Evolutionary conservation across 2,329 filamentous ascomycete species (phyloP).

Genomic region (Colletotrichum truncatum): DNA sequence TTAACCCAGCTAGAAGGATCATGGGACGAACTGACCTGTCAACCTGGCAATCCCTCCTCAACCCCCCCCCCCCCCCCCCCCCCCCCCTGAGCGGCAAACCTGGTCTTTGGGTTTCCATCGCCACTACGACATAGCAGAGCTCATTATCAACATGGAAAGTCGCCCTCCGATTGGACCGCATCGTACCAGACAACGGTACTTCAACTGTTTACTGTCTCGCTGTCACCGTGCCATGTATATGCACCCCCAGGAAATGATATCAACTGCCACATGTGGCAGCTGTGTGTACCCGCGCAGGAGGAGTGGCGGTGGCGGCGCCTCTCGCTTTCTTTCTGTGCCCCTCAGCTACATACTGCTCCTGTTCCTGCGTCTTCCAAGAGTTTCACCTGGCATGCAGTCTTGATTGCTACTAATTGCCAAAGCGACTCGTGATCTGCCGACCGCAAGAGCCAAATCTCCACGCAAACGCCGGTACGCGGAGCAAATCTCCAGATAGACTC

Average conservation of each 20-base stretch:
- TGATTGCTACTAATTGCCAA: not conserved
- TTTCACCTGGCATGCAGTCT: constrained; percentile 9
- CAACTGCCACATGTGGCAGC: not conserved
- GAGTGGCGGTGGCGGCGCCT: not conserved
- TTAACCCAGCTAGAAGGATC: not conserved
- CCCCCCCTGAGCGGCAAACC: not conserved
- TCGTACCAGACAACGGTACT: not conserved
- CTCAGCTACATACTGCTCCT: not conserved
- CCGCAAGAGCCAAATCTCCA: not conserved
- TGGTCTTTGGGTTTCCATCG: not conserved
- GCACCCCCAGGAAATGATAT: not conserved
- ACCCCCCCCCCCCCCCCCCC: no score
- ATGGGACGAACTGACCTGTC: not conserved
- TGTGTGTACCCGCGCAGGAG: no score
- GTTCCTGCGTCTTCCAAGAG: not conserved
- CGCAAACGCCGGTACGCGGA: constrained; percentile 16
- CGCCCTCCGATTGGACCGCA: constrained; percentile 10
- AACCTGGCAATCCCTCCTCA: not conserved
- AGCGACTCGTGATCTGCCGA: not conserved
- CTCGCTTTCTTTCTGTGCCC: not conserved
- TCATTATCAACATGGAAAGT: not conserved
- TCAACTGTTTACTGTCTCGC: not conserved
- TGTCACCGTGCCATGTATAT: not conserved
- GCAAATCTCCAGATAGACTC: constrained; percentile 15
- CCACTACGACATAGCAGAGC: constrained; percentile 1